Conservation (phyloP, 2,329 filamentous ascomycete genomes). For the Phyllosticta capitalensis region DNA sequence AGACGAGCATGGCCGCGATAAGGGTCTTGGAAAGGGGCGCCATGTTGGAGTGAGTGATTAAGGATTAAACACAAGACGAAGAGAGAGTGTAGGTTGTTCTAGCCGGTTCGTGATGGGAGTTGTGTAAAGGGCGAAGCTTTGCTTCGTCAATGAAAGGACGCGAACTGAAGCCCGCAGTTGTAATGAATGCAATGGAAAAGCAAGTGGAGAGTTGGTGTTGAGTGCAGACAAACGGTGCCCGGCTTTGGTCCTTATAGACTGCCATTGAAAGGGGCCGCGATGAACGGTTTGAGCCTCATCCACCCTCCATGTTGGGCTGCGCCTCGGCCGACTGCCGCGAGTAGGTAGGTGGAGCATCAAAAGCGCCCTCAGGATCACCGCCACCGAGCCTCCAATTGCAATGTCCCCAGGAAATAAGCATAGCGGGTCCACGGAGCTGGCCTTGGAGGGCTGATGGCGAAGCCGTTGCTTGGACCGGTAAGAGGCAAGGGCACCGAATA, state of each 20-base stretch:
- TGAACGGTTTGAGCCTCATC: not conserved
- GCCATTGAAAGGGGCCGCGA: not conserved
- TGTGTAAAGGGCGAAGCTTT: not conserved
- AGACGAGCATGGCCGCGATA: not conserved
- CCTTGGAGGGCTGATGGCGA: not conserved
- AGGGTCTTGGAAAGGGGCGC: not conserved
- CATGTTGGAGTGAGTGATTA: not conserved
- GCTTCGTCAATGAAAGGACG: conserved; percentile 1
- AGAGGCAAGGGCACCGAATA: not conserved
- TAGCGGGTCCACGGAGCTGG: not conserved
- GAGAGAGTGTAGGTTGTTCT: not conserved
- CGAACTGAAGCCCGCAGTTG: not conserved
- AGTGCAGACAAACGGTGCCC: not conserved
- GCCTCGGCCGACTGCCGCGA: not conserved
- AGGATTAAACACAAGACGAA: not conserved
- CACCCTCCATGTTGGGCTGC: not conserved
- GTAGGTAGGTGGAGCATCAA: not conserved
- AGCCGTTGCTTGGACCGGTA: not conserved
- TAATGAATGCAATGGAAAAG: not conserved
- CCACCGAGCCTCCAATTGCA: not conserved
- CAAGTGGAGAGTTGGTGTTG: not conserved
- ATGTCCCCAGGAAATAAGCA: not conserved
- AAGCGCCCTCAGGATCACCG: not conserved
- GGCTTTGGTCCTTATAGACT: not conserved
- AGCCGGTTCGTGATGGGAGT: not conserved